Conservation (phyloP, 1,284 basidiomycete species). For the Sporisorium iseilematis-ciliati region DNA sequence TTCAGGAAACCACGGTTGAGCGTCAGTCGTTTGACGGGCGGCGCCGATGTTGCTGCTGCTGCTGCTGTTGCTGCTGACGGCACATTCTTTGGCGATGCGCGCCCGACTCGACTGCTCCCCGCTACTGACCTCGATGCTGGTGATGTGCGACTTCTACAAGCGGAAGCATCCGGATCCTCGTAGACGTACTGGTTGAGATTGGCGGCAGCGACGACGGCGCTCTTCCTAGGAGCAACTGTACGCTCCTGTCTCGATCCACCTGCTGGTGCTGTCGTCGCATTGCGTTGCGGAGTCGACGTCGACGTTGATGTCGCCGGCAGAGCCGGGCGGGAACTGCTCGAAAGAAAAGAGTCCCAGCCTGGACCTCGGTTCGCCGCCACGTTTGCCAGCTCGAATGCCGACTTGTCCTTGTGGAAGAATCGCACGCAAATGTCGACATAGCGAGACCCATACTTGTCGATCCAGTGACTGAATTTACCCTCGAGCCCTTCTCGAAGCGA, state of each 20-base stretch:
- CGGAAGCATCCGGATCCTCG: slow-evolving; percentile 9
- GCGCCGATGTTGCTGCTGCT: background rate
- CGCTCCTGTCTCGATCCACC: slow-evolving; percentile 3
- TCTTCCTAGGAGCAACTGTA: slow-evolving; percentile 16
- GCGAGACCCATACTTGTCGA: slow-evolving; percentile 21
- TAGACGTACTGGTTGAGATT: slow-evolving; percentile 29
- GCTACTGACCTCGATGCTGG: background rate
- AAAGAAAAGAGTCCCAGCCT: slow-evolving; percentile 6
- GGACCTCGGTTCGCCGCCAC: slow-evolving; percentile 4
- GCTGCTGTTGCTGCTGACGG: background rate
- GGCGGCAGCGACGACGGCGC: slow-evolving; percentile 19
- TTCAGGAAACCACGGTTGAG: slow-evolving; percentile 8
- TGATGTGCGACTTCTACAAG: background rate
- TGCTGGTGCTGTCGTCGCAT: background rate
- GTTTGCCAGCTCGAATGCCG: background rate
- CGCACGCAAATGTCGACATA: slow-evolving; percentile 40
- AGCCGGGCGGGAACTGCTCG: background rate
- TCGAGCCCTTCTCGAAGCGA: slow-evolving; percentile 3
- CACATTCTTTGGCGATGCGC: slow-evolving; percentile 6
- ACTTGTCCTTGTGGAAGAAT: slow-evolving; percentile 1
- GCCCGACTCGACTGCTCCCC: background rate
- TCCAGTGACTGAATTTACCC: slow-evolving; percentile 4
- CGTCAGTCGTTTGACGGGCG: slow-evolving; percentile 25
- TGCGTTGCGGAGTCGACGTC: background rate
- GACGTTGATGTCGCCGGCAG: background rate